A percentile compares a stretch with the other conserved stretches of the same genome.
Evolutionary conservation across 306 rosid genomes (phyloP).

Genomic region (Betula pendula): DNA sequence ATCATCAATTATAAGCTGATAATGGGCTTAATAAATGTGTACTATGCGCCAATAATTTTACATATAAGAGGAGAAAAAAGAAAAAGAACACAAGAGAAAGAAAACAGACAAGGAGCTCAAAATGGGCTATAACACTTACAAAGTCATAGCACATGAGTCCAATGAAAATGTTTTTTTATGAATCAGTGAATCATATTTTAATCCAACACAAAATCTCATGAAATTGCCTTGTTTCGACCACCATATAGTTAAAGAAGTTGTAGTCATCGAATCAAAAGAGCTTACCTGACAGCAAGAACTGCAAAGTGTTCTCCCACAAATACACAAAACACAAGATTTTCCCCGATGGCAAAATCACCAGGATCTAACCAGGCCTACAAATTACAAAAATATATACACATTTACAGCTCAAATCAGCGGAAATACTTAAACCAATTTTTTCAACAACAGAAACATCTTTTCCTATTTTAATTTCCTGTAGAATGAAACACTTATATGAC

Average conservation of each 20-base stretch:
- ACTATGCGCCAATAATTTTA: background rate
- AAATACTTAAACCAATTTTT: too few species aligned
- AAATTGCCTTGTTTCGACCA: background rate
- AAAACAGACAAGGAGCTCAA: background rate
- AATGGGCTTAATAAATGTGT: too few species aligned
- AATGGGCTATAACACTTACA: background rate
- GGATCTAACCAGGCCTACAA: conserved; percentile 94
- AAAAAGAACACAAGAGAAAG: too few species aligned
- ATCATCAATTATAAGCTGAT: too few species aligned
- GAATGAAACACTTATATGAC: conserved; percentile 27
- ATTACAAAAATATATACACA: conserved; percentile 3
- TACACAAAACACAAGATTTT: conserved; percentile 57
- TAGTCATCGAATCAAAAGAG: background rate
- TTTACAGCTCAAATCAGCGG: background rate
- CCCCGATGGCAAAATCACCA: conserved; percentile 68
- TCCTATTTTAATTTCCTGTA: too few species aligned
- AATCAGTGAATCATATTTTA: background rate
- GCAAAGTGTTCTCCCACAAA: conserved; percentile 77
- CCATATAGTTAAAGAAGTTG: background rate
- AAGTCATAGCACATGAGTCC: background rate
- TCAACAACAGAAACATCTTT: background rate
- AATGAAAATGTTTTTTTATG: too few species aligned
- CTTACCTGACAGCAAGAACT: conserved; percentile 75
- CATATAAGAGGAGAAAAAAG: background rate
- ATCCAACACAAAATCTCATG: background rate